Conservation (phyloP, 345 rosid genomes). For the Adansonia digitata region DNA sequence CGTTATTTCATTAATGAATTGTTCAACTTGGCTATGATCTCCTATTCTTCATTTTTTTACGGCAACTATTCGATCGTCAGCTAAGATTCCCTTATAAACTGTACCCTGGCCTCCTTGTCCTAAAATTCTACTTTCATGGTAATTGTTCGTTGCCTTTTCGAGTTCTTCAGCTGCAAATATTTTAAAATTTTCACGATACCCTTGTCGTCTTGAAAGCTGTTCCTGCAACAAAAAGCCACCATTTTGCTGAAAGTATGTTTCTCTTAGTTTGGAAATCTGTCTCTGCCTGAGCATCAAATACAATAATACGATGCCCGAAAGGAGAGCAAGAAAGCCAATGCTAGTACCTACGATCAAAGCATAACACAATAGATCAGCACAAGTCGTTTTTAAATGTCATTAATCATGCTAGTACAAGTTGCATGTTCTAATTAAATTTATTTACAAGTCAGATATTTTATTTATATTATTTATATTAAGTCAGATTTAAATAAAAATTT, state of each 20-base stretch:
- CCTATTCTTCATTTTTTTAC: slow-evolving; percentile 39
- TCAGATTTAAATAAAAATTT: no score
- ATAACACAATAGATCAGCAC: background rate
- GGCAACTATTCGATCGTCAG: slow-evolving; percentile 27
- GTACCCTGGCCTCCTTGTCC: slow-evolving; percentile 43
- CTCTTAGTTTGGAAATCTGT: slow-evolving; percentile 10
- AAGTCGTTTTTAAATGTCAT: no score
- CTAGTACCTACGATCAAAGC: background rate
- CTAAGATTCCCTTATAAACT: slow-evolving; percentile 40
- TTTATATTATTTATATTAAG: no score
- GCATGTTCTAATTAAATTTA: no score
- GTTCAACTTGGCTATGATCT: slow-evolving; percentile 35
- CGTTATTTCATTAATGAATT: slow-evolving; percentile 45
- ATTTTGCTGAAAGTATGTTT: slow-evolving; percentile 24
- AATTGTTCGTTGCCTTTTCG: slow-evolving; percentile 37
- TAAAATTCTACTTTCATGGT: slow-evolving; percentile 23
- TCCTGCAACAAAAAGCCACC: slow-evolving; percentile 36
- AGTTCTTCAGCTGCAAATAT: slow-evolving; percentile 34
- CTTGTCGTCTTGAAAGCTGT: slow-evolving; percentile 10
- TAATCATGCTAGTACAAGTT: no score
- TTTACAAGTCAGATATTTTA: no score
- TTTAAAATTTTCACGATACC: slow-evolving; percentile 15
- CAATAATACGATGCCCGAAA: background rate
- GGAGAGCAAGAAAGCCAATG: background rate
- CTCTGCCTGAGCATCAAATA: slow-evolving; percentile 10